Evolutionary conservation across 306 rosid genomes (phyloP).

Genomic region (Prunus fruticosa): DNA sequence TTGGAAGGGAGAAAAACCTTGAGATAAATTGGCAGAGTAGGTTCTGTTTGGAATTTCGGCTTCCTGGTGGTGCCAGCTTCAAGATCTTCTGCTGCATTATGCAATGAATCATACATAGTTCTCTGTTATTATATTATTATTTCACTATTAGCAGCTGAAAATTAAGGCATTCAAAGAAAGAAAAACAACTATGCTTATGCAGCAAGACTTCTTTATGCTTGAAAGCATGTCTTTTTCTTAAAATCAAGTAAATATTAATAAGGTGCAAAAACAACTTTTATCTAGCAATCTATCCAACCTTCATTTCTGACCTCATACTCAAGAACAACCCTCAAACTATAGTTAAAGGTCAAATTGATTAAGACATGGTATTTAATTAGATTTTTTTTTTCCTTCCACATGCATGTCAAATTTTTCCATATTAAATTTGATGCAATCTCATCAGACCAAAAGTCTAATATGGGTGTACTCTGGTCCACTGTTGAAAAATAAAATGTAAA

Average conservation of each 20-base stretch:
- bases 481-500: too few species aligned
- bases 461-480: neutral
- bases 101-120: conserved; percentile 1
- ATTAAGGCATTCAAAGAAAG: neutral
- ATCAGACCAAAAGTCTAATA: neutral
- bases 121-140: conserved; percentile 16
- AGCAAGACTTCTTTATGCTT: too few species aligned
- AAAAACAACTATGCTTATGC: neutral
- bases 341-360: too few species aligned
- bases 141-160: neutral
- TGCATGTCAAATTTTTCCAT: neutral
- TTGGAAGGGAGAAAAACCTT: conserved; percentile 50
- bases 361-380: too few species aligned
- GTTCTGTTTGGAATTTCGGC: conserved; percentile 66
- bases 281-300: too few species aligned
- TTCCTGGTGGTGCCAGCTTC: conserved; percentile 61
- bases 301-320: too few species aligned
- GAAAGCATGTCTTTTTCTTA: too few species aligned
- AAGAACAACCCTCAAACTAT: too few species aligned
- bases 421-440: neutral
- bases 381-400: neutral
- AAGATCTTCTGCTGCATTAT: conserved; percentile 83
- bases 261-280: too few species aligned
- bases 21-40: conserved; percentile 78
- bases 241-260: too few species aligned